Evolutionary conservation across 305 asterid genomes (phyloP).

Genomic region (Ruellia speciosa): DNA sequence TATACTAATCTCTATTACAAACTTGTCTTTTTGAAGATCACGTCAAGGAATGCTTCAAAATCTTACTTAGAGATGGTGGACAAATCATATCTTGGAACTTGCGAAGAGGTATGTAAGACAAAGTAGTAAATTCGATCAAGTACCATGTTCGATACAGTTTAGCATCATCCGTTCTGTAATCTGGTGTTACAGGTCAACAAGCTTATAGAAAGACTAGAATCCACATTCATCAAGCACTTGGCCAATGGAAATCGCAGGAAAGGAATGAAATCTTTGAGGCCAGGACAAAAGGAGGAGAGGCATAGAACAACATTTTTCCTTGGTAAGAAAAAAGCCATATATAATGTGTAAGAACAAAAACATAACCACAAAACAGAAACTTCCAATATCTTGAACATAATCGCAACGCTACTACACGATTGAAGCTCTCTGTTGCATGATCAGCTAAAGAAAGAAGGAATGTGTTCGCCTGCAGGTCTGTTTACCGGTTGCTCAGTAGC

Average conservation of each 20-base stretch:
- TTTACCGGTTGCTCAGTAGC: slow-evolving; percentile 62
- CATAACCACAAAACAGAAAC: no score
- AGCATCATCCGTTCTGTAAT: not conserved
- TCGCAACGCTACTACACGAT: no score
- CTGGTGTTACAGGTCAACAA: slow-evolving; percentile 37
- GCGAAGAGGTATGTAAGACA: slow-evolving; percentile 52
- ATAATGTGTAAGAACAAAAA: not conserved
- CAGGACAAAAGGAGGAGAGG: slow-evolving; percentile 51
- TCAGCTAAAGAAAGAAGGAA: not conserved
- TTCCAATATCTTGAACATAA: no score
- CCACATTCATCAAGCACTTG: slow-evolving; percentile 63
- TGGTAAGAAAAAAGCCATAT: slow-evolving; percentile 33
- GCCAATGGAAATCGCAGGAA: slow-evolving; percentile 67
- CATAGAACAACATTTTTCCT: slow-evolving; percentile 64
- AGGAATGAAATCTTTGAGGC: slow-evolving; percentile 61
- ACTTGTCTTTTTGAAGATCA: slow-evolving; percentile 33
- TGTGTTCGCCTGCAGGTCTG: slow-evolving; percentile 32
- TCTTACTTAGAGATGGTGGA: slow-evolving; percentile 70
- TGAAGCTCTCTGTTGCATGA: not conserved
- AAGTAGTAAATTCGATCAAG: not conserved
- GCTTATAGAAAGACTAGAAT: slow-evolving; percentile 57
- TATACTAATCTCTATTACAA: not conserved
- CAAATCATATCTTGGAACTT: slow-evolving; percentile 53
- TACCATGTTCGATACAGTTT: not conserved
- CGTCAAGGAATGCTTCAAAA: slow-evolving; percentile 72